A percentile compares a stretch with the other conserved stretches of the same genome.
Conservation (phyloP, 768 basidiomycete species). For the Kwoniella sp. region DNA sequence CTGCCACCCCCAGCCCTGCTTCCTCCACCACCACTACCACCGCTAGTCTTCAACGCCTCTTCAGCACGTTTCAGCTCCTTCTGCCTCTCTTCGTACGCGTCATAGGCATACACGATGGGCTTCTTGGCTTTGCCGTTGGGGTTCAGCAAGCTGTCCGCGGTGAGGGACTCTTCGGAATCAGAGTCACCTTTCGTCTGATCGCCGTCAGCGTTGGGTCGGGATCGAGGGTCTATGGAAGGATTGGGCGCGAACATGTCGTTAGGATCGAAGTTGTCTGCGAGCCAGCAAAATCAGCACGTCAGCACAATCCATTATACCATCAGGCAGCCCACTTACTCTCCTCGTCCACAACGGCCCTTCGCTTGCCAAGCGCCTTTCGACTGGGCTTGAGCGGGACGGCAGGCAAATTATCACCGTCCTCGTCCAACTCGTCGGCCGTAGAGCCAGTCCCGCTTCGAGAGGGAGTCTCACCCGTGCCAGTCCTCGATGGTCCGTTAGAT, state of each 20-base stretch:
- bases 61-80: constrained; percentile 24
- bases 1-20: constrained; percentile 7
- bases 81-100: constrained; percentile 75
- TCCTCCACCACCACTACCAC: constrained; percentile 15
- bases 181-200: background rate
- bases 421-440: constrained; percentile 18
- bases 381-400: constrained; percentile 66
- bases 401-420: constrained; percentile 41
- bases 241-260: constrained; percentile 65
- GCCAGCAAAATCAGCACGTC: constrained; percentile 10
- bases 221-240: constrained; percentile 19
- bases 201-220: background rate
- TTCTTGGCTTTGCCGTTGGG: constrained; percentile 23
- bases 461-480: constrained; percentile 24
- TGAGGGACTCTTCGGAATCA: constrained; percentile 44
- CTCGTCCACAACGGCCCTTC: constrained; percentile 63
- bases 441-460: constrained; percentile 21
- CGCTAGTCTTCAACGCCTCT: constrained; percentile 9
- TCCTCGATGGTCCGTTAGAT: constrained; percentile 8
- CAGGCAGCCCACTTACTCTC: constrained; percentile 61
- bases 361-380: constrained; percentile 85
- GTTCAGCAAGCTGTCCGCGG: constrained; percentile 40
- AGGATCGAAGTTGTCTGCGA: constrained; percentile 62
- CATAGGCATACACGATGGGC: constrained; percentile 79
- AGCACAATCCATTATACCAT: constrained; percentile 48